Base-by-base conservation (phyloP, 1,284 basidiomycete species). In the Mycosarcoma mackinlayi region DNA sequence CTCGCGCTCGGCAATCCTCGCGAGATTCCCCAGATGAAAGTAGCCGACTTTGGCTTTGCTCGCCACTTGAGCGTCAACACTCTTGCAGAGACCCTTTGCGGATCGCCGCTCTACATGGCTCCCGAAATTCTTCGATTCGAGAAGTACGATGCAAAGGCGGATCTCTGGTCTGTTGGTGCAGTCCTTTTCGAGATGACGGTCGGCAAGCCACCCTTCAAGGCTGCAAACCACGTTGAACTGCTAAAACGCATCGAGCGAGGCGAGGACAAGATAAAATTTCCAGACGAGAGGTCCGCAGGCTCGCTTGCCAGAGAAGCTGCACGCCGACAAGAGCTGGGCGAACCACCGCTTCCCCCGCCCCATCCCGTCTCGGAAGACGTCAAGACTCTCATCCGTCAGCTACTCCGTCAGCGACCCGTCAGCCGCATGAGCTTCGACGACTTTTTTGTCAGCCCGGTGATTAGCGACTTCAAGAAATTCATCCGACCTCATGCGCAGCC, bases 51-150 rank as follows among this genome's bases (percentile, higher is more conserved):
- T 83, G 95, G 95, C 0, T 99, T 99, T 78, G 96, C 96, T 0
- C 88, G 96, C 13, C 91, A 91, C 30, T 86, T 99, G 7, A 93
- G 94, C 0, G 91, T 91, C 42, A 90, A 93, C 4, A 91, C 93
- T 85, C 89, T 98, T 87, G 96, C 95, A 9, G 95, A 98, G 84
- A 99, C 95, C 2, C 86, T 99, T 0, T 99, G 95, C 81, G 95
- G 96, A 8, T 97, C 94, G 19, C 95, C 96, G 42, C 85, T 99
- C 28, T 99, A 99, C 85, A 99, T 98, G 95, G 95, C 96, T 0
- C 95, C 95, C 0, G 95, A 99, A 84, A 98, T 99, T 70, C 85
- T 99, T 18, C 89, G 92, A 19, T 97, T 97, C 83, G 92, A 98
- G 84, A 96, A 95, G 84, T 98, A 99, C 83, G 94, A 97, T 82